Evolutionary conservation across 768 basidiomycete species (phyloP), one percentile per base, ranked within the genome.

Genomic region (Leccinum aurantiacum): DNA sequence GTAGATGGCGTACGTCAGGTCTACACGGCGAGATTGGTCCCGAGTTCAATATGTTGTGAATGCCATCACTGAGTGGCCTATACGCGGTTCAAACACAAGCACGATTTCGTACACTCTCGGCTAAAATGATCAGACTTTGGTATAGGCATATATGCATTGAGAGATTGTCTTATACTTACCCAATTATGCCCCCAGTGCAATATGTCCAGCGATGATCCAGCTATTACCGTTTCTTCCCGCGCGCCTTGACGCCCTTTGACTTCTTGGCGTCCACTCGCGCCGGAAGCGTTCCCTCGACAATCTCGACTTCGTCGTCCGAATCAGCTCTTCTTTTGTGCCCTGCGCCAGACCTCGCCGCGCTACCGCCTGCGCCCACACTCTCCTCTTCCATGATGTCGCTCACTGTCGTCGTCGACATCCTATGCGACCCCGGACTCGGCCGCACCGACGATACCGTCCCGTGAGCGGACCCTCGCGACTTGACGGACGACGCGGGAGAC

Each of bases 241-340:
- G 79, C 13, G 75, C 61, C 65, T 77, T 83, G 6, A 71, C 57
- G 10, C 6, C 49, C 31, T 69, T 69, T 19, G 53, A 17, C 49
- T 73, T 74, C 67, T 75, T 81, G 65, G 54, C 61, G 63, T 65
- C 79, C 49, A 70, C 65, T 65, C 76, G 80, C 60, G 73, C 76
- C 58, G 69, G 58, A 8, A 77, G 61, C 10, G 83, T 76, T 0
- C 80, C 83, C 41, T 84, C 81, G 3, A 83, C 66, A 58, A 82
- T 78, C 58, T 84, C 82, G 15, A 83, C 70, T 25, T 87, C 86
- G 60, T 86, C 84, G 51, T 86, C 85, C 55, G 80, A 80, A 24
- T 62, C 57, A 4, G 78, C 75, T 70, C 84, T 88, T 22, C 89
- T 79, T 70, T 90, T 91, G 11, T 15, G 51, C 17, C 60, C 50